phyloP scores from a whole-genome alignment of 768 basidiomycete species.

The Pulveroboletus ravenelii region DNA sequence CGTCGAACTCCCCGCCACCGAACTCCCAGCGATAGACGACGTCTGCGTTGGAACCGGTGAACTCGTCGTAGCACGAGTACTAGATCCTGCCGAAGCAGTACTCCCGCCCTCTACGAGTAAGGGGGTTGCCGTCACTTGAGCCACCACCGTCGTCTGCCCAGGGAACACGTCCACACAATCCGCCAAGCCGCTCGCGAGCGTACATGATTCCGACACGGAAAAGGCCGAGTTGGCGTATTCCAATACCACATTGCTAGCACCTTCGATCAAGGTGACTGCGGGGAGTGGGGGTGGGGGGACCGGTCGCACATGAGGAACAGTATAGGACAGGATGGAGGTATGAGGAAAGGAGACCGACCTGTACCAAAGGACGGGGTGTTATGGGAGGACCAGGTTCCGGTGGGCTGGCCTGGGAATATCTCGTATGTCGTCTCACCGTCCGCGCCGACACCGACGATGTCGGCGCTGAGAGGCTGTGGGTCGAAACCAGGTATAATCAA shows the following conservation, averaged over 20 bases:
- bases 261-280: background rate
- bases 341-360: conserved; percentile 18
- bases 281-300: background rate
- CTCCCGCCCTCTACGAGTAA: conserved; percentile 12
- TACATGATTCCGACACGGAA: background rate
- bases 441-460: conserved; percentile 38
- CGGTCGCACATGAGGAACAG: too few species aligned
- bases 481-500: conserved; percentile 45
- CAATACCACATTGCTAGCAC: background rate
- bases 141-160: background rate
- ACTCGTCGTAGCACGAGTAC: background rate
- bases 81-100: background rate
- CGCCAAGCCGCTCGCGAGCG: background rate
- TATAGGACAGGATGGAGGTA: too few species aligned
- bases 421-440: conserved; percentile 42
- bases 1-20: conserved; percentile 2
- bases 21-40: background rate
- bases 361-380: conserved; percentile 36
- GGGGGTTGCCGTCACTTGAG: background rate
- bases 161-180: background rate
- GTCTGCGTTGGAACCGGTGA: background rate
- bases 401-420: conserved; percentile 33
- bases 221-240: background rate
- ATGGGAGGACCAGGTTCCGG: conserved; percentile 26
- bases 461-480: conserved; percentile 40